These are phyloP conservation scores for Patellifolia procumbens DNA, from an alignment of 179 eudicot genomes.

Conservation along the genomic window DNA sequence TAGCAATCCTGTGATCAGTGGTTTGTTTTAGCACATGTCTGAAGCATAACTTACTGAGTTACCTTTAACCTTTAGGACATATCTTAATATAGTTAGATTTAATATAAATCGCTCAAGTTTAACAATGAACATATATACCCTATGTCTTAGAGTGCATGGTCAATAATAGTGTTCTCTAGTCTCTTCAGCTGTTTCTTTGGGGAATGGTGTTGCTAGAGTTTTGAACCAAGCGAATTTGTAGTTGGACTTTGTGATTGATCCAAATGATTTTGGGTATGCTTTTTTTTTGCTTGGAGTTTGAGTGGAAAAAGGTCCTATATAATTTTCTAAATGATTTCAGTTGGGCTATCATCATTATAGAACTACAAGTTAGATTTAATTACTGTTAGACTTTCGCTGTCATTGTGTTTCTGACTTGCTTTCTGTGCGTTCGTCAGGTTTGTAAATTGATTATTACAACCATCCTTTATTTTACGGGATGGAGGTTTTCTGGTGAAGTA, in stretches of 20 bases:
- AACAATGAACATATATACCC: not conserved
- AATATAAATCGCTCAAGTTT: not conserved
- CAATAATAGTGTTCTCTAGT: not conserved
- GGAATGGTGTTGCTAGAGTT: not conserved
- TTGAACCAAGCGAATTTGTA: not conserved
- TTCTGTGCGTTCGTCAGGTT: not conserved
- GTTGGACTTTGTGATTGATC: slow-evolving; percentile 1
- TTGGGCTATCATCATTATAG: too few relatives aligned
- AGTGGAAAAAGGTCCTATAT: not conserved
- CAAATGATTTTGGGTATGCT: too few relatives aligned
- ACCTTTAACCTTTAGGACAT: not conserved
- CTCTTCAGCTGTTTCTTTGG: not conserved
- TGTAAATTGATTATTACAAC: not conserved
- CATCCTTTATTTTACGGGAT: not conserved
- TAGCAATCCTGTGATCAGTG: not conserved
- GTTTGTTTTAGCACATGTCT: not conserved
- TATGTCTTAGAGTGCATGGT: not conserved
- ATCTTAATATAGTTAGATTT: not conserved
- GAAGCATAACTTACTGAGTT: not conserved
- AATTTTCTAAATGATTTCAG: not conserved
- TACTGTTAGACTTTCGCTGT: not conserved
- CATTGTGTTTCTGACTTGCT: not conserved
- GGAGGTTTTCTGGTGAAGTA: not conserved
- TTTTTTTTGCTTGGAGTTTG: not conserved
- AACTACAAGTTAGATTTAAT: not conserved